Conservation (phyloP, 2,329 filamentous ascomycete genomes). For the Fusarium continuum region DNA sequence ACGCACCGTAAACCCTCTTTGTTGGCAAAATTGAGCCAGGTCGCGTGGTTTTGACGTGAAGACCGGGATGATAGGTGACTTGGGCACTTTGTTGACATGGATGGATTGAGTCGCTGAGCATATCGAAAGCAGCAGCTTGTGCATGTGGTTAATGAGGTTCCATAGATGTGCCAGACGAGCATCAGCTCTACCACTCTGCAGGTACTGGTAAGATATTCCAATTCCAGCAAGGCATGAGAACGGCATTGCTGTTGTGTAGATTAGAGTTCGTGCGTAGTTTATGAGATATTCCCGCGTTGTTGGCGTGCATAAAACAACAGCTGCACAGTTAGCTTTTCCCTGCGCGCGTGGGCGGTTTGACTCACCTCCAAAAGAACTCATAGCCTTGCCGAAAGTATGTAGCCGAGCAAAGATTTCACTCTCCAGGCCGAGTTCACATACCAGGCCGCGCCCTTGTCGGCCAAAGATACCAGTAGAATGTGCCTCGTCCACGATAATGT, state of each 20-base stretch:
- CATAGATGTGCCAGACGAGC: conserved; percentile 46
- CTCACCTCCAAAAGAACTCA: conserved; percentile 75
- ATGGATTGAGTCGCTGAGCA: conserved; percentile 35
- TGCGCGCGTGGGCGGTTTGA: background rate
- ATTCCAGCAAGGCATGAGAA: conserved; percentile 69
- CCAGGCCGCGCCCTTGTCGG: conserved; percentile 63
- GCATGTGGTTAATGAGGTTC: conserved; percentile 51
- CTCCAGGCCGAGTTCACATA: conserved; percentile 65
- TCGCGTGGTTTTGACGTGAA: conserved; percentile 66
- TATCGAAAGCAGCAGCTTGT: conserved; percentile 55
- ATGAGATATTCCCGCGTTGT: conserved; percentile 71
- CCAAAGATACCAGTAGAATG: conserved; percentile 72
- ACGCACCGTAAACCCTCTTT: conserved; percentile 66
- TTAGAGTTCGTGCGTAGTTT: conserved; percentile 79
- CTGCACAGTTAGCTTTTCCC: conserved; percentile 19
- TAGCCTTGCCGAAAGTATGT: conserved; percentile 73
- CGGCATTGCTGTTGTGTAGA: conserved; percentile 77
- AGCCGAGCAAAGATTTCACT: conserved; percentile 64
- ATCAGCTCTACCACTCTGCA: conserved; percentile 61
- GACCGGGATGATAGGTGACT: conserved; percentile 72
- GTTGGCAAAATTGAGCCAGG: conserved; percentile 68
- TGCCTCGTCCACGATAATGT: conserved; percentile 74
- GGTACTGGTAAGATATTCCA: conserved; percentile 63
- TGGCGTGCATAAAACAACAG: conserved; percentile 69
- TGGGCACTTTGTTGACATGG: conserved; percentile 51